These are phyloP conservation scores for Porphyrellus cyaneotinctus DNA, from an alignment of 768 basidiomycete species.

Conservation along the genomic window DNA sequence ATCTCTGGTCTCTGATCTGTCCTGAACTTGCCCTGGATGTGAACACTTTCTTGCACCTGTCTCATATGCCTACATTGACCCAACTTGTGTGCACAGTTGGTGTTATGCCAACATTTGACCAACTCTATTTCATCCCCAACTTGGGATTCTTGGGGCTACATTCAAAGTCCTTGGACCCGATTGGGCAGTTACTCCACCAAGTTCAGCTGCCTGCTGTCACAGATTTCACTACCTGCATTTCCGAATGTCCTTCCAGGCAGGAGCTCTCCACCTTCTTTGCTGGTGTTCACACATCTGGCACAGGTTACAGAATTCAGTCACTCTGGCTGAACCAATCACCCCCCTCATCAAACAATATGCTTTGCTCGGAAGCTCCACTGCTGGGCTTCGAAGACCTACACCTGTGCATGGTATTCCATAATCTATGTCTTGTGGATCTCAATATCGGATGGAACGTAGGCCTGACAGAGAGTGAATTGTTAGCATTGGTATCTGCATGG, in stretches of 20 bases:
- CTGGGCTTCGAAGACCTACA: neutral
- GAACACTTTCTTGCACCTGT: too few relatives aligned
- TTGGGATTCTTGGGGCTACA: too few relatives aligned
- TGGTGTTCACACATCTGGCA: neutral
- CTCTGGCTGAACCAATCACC: neutral
- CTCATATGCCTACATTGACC: too few relatives aligned
- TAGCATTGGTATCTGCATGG: neutral
- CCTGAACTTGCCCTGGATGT: too few relatives aligned
- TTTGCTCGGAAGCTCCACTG: neutral
- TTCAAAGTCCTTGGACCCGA: too few relatives aligned
- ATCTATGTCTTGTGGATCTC: neutral
- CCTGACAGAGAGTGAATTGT: neutral
- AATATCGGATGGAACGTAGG: neutral
- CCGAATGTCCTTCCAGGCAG: neutral
- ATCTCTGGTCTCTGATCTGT: too few relatives aligned
- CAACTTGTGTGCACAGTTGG: too few relatives aligned
- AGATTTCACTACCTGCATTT: neutral
- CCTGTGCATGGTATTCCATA: neutral
- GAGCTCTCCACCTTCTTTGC: neutral
- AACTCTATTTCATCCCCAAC: too few relatives aligned
- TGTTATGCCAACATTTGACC: too few relatives aligned
- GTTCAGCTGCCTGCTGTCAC: neutral
- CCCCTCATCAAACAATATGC: too few relatives aligned
- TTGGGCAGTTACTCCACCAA: neutral
- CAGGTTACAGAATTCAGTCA: neutral